These are phyloP conservation scores for Corynascus novoguineensis DNA, from an alignment of 495 filamentous ascomycete species.

Conservation along the genomic window DNA sequence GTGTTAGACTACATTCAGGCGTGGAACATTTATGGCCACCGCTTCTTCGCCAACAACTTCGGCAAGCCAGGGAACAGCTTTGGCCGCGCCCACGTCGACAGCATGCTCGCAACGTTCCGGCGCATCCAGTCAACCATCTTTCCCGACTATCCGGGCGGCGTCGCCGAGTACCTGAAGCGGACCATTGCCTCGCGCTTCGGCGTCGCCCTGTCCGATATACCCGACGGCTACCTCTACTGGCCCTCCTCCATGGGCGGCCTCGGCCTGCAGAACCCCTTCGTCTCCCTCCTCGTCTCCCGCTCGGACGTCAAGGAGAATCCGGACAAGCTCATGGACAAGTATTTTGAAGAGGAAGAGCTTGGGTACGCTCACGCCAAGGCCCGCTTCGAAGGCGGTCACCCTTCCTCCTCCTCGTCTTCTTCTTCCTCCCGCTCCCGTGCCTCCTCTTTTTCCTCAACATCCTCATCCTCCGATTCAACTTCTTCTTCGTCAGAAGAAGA, in stretches of 20 bases:
- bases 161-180: constrained; percentile 38
- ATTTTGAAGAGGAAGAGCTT: constrained; percentile 22
- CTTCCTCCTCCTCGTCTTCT: background rate
- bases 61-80: constrained; percentile 59
- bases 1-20: constrained; percentile 60
- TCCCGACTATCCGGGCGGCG: constrained; percentile 19
- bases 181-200: constrained; percentile 50
- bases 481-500: too few species aligned
- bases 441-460: too few species aligned
- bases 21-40: constrained; percentile 59
- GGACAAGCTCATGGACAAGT: constrained; percentile 16
- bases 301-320: constrained; percentile 10
- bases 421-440: too few species aligned
- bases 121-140: constrained; percentile 54
- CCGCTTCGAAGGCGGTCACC: constrained; percentile 1
- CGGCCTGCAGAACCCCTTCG: constrained; percentile 51
- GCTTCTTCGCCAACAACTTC: constrained; percentile 62
- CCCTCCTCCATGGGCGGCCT: constrained; percentile 50
- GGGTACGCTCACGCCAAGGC: constrained; percentile 45
- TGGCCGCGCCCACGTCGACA: constrained; percentile 58
- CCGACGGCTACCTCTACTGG: constrained; percentile 60
- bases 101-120: constrained; percentile 53
- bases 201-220: constrained; percentile 42
- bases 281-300: constrained; percentile 26
- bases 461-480: too few species aligned